A percentile compares a stretch with the other conserved stretches of the same genome.
Conservation (phyloP, 2,329 filamentous ascomycete species). For the Phoma sp. region DNA sequence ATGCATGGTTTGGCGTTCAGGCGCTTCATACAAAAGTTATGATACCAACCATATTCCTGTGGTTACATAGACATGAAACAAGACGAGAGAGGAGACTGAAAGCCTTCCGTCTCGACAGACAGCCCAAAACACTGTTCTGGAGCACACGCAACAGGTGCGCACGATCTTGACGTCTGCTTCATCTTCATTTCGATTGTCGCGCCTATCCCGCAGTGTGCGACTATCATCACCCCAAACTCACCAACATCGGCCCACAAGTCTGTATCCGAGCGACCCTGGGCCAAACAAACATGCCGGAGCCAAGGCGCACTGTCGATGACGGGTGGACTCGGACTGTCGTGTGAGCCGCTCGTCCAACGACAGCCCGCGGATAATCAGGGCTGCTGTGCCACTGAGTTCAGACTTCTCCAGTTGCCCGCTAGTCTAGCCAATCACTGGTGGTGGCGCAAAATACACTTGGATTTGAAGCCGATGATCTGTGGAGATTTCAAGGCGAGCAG, state of each 20-base stretch:
- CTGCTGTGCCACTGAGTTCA: not conserved
- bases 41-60: slow-evolving; percentile 32
- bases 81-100: not conserved
- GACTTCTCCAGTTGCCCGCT: not conserved
- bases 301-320: slow-evolving; percentile 1
- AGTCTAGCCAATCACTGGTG: not conserved
- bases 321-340: slow-evolving; percentile 13
- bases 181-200: not conserved
- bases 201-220: not conserved
- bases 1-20: slow-evolving; percentile 40
- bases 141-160: no score
- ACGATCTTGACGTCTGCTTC: not conserved
- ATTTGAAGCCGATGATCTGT: slow-evolving; percentile 13
- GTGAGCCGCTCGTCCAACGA: not conserved
- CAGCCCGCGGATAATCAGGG: not conserved
- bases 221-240: slow-evolving; percentile 2
- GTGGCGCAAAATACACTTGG: slow-evolving; percentile 12
- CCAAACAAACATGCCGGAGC: slow-evolving; percentile 1
- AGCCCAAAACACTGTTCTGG: not conserved
- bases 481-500: slow-evolving; percentile 4
- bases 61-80: slow-evolving; percentile 17
- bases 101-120: not conserved
- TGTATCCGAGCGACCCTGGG: not conserved
- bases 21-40: slow-evolving; percentile 34
- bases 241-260: not conserved